Evolutionary conservation across 768 basidiomycete genomes (phyloP).

Genomic region (Fibroporia radiculosa): DNA sequence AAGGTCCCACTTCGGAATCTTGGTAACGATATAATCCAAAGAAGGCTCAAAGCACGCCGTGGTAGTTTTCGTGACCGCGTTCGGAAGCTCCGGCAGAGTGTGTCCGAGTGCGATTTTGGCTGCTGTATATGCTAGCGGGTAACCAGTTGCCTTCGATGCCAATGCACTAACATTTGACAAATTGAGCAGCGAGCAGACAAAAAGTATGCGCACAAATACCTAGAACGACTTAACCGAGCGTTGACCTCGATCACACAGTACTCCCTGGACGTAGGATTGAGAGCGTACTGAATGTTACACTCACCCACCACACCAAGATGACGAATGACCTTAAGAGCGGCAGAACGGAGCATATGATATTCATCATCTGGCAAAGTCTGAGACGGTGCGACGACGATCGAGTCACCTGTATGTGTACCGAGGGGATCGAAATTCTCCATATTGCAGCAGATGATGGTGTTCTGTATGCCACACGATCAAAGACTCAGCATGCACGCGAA

Average conservation of each 20-base stretch:
- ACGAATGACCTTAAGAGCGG: conserved; percentile 85
- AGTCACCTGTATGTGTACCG: conserved; percentile 98
- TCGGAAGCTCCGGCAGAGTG: conserved; percentile 95
- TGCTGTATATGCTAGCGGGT: conserved; percentile 97
- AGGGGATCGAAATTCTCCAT: conserved; percentile 99
- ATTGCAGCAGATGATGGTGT: conserved; percentile 99
- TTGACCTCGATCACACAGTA: conserved; percentile 99
- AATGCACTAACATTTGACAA: conserved; percentile 59
- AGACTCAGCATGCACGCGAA: neutral
- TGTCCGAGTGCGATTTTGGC: conserved; percentile 98
- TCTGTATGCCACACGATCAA: conserved; percentile 43
- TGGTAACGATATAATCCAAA: conserved; percentile 97
- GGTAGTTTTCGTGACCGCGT: conserved; percentile 98
- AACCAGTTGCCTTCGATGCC: conserved; percentile 98
- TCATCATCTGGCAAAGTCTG: conserved; percentile 97
- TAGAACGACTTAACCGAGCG: conserved; percentile 87
- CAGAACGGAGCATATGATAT: conserved; percentile 98
- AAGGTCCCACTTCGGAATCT: conserved; percentile 99
- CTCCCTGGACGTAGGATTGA: conserved; percentile 87
- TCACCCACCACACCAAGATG: conserved; percentile 90
- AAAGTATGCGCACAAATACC: conserved; percentile 30
- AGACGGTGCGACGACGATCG: conserved; percentile 97
- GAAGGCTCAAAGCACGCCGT: conserved; percentile 99
- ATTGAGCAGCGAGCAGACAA: conserved; percentile 4
- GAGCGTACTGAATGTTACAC: conserved; percentile 97